phyloP scores from a whole-genome alignment of 106 monocot species.

The Posidonia australis region DNA sequence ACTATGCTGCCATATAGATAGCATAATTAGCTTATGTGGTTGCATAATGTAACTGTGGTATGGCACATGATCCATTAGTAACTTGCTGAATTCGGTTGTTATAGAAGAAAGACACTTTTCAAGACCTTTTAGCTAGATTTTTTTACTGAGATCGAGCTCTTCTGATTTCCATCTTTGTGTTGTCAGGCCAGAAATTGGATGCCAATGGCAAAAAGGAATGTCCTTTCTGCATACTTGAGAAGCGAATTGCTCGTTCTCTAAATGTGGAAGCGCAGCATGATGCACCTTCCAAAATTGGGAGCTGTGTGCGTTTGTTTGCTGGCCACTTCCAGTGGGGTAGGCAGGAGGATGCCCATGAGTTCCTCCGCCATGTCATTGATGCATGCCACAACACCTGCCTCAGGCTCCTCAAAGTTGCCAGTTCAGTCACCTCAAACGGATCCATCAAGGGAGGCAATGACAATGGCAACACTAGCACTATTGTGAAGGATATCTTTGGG shows the following conservation, averaged over 20 bases:
- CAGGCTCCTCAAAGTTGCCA: slow-evolving; percentile 34
- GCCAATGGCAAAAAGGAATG: slow-evolving; percentile 54
- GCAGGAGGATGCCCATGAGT: slow-evolving; percentile 97
- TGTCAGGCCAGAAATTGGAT: slow-evolving; percentile 3
- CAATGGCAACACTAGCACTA: slow-evolving; percentile 15
- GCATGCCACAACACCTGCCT: slow-evolving; percentile 68
- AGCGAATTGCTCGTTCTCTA: slow-evolving; percentile 61
- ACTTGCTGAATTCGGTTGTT: too few relatives aligned
- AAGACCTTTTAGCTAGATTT: too few relatives aligned
- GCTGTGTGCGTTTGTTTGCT: slow-evolving; percentile 54
- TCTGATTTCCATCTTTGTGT: too few relatives aligned
- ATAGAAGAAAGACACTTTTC: too few relatives aligned
- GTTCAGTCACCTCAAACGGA: slow-evolving; percentile 4
- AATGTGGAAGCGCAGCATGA: slow-evolving; percentile 45
- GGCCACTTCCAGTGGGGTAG: slow-evolving; percentile 83
- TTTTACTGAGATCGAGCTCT: too few relatives aligned
- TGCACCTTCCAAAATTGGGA: slow-evolving; percentile 57
- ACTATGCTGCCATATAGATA: too few relatives aligned
- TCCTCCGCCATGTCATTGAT: slow-evolving; percentile 88
- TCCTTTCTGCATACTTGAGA: slow-evolving; percentile 83
- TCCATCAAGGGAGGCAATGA: slow-evolving; percentile 1
- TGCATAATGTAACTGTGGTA: too few relatives aligned
- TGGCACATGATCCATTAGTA: too few relatives aligned
- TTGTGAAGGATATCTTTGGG: slow-evolving; percentile 87
- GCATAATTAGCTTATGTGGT: too few relatives aligned